Evolutionary conservation across 768 basidiomycete genomes (phyloP).

Genomic region (Leucocoprinus leucothites): DNA sequence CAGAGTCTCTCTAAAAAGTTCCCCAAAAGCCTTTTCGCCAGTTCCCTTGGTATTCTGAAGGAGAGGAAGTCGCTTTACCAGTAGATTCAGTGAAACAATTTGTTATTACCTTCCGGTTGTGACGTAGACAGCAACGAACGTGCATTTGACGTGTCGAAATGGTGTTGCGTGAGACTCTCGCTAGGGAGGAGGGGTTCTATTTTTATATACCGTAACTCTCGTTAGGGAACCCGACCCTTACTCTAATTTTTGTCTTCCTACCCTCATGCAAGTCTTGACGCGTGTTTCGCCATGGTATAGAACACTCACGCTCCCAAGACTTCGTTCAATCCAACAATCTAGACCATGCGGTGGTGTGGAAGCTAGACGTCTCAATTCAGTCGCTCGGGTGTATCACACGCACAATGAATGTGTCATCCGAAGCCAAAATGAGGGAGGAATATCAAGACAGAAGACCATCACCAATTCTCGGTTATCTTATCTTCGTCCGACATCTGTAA

Average conservation of each 20-base stretch:
- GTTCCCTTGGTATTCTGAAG: conserved; percentile 21
- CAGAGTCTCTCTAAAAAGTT: conserved; percentile 47
- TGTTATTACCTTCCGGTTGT: neutral
- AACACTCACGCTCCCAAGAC: neutral
- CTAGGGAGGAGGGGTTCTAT: no score
- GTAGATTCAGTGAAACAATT: neutral
- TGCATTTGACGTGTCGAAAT: neutral
- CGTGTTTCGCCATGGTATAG: conserved; percentile 11
- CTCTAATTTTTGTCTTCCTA: neutral
- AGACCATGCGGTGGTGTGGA: conserved; percentile 6
- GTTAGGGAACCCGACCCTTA: neutral
- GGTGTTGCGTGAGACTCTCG: conserved; percentile 2
- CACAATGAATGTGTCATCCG: conserved; percentile 6
- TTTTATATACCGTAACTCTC: no score
- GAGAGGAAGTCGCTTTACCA: neutral
- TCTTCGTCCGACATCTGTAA: neutral
- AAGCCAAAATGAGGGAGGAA: neutral
- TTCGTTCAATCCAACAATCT: neutral
- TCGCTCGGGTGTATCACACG: conserved; percentile 3
- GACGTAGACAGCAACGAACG: neutral
- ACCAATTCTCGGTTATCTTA: conserved; percentile 10
- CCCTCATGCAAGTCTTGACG: conserved; percentile 10
- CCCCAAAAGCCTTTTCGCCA: conserved; percentile 39
- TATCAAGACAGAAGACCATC: neutral
- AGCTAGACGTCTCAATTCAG: neutral